phyloP scores from a whole-genome alignment of 768 basidiomycete species.

The Rhodotorula paludigena region DNA sequence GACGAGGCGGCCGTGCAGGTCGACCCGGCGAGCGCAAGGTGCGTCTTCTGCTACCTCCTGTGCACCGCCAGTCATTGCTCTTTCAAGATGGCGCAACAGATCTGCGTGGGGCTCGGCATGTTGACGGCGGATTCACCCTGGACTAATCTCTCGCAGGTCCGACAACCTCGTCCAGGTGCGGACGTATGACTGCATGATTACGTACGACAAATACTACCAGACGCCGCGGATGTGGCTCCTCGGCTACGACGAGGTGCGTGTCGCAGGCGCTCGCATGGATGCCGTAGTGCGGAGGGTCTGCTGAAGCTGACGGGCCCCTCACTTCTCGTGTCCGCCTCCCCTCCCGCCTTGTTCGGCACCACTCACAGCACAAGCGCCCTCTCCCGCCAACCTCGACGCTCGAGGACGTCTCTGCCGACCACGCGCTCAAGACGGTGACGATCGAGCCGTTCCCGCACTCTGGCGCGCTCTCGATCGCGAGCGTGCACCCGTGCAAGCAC shows the following conservation, averaged over 20 bases:
- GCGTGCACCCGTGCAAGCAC: conserved; percentile 97
- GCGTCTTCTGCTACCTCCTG: no score
- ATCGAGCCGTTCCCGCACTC: conserved; percentile 98
- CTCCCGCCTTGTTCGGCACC: not conserved
- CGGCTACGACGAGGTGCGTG: conserved; percentile 85
- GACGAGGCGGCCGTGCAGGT: conserved; percentile 66
- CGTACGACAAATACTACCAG: conserved; percentile 99
- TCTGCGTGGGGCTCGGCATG: no score
- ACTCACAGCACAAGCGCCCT: conserved; percentile 70
- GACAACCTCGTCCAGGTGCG: conserved; percentile 72
- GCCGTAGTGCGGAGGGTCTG: not conserved
- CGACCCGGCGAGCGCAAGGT: conserved; percentile 7
- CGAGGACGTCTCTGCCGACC: conserved; percentile 94
- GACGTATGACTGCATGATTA: conserved; percentile 99
- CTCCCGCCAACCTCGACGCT: conserved; percentile 86
- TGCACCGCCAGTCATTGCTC: no score
- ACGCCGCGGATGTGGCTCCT: conserved; percentile 96
- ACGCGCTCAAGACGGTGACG: conserved; percentile 96
- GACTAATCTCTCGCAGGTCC: not conserved
- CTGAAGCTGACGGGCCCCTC: not conserved
- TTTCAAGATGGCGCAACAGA: no score
- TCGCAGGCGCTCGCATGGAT: not conserved
- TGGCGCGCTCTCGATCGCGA: conserved; percentile 69
- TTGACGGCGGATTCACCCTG: not conserved
- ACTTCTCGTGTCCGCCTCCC: not conserved